Conservation (phyloP, 2,329 filamentous ascomycete species). For the Monilinia vaccinii-corymbosi region DNA sequence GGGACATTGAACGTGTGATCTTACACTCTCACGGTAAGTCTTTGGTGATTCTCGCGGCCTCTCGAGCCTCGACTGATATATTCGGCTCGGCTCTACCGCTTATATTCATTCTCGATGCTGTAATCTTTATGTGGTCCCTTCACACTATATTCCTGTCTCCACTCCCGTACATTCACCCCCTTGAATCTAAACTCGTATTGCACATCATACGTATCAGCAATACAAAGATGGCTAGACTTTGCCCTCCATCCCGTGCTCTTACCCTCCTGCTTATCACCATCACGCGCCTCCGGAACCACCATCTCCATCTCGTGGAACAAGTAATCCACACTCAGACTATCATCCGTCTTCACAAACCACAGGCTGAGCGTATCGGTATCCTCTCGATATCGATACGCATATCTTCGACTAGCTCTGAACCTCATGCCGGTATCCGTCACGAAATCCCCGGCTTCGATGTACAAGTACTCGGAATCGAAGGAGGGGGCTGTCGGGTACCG, state of each 20-base stretch:
- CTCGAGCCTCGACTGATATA: no score
- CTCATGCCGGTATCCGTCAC: constrained; percentile 36
- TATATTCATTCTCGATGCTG: constrained; percentile 46
- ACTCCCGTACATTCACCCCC: constrained; percentile 46
- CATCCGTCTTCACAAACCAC: constrained; percentile 63
- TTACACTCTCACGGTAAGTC: no score
- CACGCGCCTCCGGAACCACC: constrained; percentile 28
- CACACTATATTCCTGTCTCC: constrained; percentile 56
- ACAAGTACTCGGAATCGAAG: constrained; percentile 49
- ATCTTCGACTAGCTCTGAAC: constrained; percentile 47
- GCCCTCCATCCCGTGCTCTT: constrained; percentile 32
- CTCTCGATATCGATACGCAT: constrained; percentile 64
- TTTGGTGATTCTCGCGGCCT: neutral
- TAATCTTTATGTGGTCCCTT: constrained; percentile 69
- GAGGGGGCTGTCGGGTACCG: constrained; percentile 44
- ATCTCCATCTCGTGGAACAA: constrained; percentile 70
- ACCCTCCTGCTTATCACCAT: constrained; percentile 6
- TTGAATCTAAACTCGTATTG: constrained; percentile 57
- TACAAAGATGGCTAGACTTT: constrained; percentile 59
- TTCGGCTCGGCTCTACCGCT: neutral
- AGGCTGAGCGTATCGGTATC: constrained; percentile 50
- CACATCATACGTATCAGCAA: constrained; percentile 63
- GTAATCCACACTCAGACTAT: constrained; percentile 51
- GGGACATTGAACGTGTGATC: neutral
- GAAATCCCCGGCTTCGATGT: constrained; percentile 59